Percentiles rank a stretch among this genome's conserved stretches.
These are phyloP conservation scores for Excoecaria cochinchinensis DNA, from an alignment of 345 rosid species.

Conservation along the genomic window DNA sequence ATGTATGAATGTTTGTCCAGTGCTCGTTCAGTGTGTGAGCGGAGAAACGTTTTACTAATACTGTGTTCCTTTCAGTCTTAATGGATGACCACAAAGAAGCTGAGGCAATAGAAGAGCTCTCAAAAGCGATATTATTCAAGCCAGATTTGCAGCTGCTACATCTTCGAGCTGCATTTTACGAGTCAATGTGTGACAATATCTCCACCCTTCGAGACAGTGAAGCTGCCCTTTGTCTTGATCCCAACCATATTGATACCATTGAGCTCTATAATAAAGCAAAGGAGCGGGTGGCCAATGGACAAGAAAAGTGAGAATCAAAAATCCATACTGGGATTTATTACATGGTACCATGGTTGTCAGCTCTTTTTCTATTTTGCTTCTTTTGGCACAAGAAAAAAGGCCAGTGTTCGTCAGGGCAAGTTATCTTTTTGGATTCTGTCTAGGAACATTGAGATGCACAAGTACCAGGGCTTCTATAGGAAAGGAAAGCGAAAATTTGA, in stretches of 20 bases:
- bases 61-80: slow-evolving; percentile 53
- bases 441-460: slow-evolving; percentile 19
- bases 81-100: slow-evolving; percentile 96
- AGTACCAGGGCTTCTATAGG: slow-evolving; percentile 4
- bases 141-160: slow-evolving; percentile 91
- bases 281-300: slow-evolving; percentile 36
- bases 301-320: slow-evolving; percentile 32
- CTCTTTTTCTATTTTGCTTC: slow-evolving; percentile 7
- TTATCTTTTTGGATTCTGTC: slow-evolving; percentile 32
- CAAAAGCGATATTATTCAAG: slow-evolving; percentile 75
- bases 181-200: slow-evolving; percentile 62
- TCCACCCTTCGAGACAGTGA: slow-evolving; percentile 76
- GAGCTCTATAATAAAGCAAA: slow-evolving; percentile 59
- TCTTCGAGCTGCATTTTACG: slow-evolving; percentile 91
- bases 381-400: slow-evolving; percentile 17
- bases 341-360: slow-evolving; percentile 29
- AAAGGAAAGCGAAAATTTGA: neutral
- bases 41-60: neutral
- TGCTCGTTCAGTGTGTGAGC: neutral
- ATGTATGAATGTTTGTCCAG: neutral
- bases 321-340: slow-evolving; percentile 10
- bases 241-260: slow-evolving; percentile 55
- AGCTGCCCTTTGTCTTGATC: slow-evolving; percentile 94
- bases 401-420: slow-evolving; percentile 24
- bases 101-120: slow-evolving; percentile 84